phyloP scores from a whole-genome alignment of 1,284 basidiomycete genomes.

The Phellopilus nigrolimitatus region DNA sequence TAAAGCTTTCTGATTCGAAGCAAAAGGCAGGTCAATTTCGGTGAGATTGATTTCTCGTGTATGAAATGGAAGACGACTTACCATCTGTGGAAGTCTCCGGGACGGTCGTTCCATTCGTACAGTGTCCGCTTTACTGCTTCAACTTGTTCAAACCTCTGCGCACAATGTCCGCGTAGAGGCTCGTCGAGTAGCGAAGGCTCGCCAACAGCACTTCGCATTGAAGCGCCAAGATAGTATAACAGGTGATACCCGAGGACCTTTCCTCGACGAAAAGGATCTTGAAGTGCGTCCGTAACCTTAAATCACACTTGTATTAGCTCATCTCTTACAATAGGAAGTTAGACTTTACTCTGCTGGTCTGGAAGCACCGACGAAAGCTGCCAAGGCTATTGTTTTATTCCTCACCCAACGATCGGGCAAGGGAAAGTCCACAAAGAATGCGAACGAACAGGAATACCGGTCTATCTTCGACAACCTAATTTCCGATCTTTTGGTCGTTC shows the following conservation, averaged over 20 bases:
- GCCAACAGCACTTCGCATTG: slow-evolving; percentile 57
- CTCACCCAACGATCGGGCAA: slow-evolving; percentile 82
- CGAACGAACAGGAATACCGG: slow-evolving; percentile 88
- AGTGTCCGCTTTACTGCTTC: slow-evolving; percentile 86
- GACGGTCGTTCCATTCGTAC: slow-evolving; percentile 87
- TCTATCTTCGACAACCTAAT: slow-evolving; percentile 88
- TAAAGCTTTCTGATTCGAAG: slow-evolving; percentile 85
- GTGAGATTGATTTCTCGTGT: slow-evolving; percentile 34
- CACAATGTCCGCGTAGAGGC: slow-evolving; percentile 71
- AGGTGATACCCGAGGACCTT: slow-evolving; percentile 42
- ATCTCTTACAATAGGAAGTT: slow-evolving; percentile 46
- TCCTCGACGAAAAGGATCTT: slow-evolving; percentile 61
- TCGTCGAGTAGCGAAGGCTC: slow-evolving; percentile 51
- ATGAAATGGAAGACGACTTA: not conserved
- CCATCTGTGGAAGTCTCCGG: slow-evolving; percentile 47
- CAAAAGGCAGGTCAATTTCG: slow-evolving; percentile 83
- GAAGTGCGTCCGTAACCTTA: slow-evolving; percentile 39
- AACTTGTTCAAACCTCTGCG: slow-evolving; percentile 92
- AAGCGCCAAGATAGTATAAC: slow-evolving; percentile 53
- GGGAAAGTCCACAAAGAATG: slow-evolving; percentile 79
- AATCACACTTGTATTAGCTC: slow-evolving; percentile 9
- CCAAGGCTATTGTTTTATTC: slow-evolving; percentile 80
- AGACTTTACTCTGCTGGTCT: slow-evolving; percentile 59
- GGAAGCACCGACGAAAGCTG: slow-evolving; percentile 79
- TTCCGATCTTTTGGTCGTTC: slow-evolving; percentile 80